Percentiles rank a stretch among this genome's conserved stretches.
Conservation (phyloP, 1,284 basidiomycete species). For the Puccinia polysora region DNA sequence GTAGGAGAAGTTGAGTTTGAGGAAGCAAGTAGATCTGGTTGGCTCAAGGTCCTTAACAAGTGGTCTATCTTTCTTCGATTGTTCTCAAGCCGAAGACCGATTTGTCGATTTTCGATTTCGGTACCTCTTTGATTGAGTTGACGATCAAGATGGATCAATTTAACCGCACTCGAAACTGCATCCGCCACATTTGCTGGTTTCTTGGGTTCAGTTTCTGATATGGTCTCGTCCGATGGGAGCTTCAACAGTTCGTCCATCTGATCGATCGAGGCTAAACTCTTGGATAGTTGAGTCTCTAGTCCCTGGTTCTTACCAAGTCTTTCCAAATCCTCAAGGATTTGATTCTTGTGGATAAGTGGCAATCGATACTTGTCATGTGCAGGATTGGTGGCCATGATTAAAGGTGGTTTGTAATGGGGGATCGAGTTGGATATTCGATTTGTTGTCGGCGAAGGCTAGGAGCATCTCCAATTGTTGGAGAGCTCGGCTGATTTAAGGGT, state of each 20-base stretch:
- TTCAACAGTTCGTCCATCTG: not conserved
- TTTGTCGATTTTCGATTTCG: constrained; percentile 15
- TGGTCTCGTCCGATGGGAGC: not conserved
- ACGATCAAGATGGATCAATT: constrained; percentile 2
- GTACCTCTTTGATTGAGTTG: constrained; percentile 6
- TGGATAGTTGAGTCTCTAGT: not conserved
- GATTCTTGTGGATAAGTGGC: not conserved
- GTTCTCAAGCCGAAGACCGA: constrained; percentile 14
- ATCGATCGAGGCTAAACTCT: not conserved
- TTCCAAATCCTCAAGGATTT: constrained; percentile 10
- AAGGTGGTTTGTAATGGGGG: too few relatives aligned
- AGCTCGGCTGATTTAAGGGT: too few relatives aligned
- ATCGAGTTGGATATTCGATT: too few relatives aligned
- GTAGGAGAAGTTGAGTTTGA: not conserved
- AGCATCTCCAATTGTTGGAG: too few relatives aligned
- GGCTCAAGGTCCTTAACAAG: constrained; percentile 4
- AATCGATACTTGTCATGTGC: not conserved
- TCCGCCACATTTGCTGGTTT: not conserved
- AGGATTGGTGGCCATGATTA: constrained; percentile 6
- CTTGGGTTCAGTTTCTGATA: not conserved
- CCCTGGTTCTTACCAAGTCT: not conserved
- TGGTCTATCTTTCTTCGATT: constrained; percentile 27
- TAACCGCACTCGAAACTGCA: constrained; percentile 13
- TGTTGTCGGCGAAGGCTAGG: too few relatives aligned
- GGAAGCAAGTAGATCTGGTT: not conserved